These are phyloP conservation scores for Cercospora berteroae DNA, from an alignment of 2,329 filamentous ascomycete species.

Conservation along the genomic window DNA sequence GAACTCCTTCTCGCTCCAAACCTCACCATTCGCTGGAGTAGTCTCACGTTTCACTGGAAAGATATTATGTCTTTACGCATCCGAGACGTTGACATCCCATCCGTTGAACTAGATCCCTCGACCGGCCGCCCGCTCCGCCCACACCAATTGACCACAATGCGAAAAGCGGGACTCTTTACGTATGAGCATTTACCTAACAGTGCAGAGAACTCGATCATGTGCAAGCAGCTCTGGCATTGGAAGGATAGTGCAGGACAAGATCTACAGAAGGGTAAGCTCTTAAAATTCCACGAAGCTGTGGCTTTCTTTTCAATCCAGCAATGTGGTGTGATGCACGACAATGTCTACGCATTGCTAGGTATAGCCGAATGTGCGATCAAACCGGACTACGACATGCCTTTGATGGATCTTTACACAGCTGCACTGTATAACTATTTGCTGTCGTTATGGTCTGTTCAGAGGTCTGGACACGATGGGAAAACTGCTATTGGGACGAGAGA, in stretches of 20 bases:
- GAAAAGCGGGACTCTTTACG: slow-evolving; percentile 8
- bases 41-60: slow-evolving; percentile 1
- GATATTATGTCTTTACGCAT: background rate
- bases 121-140: slow-evolving; percentile 1
- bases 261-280: background rate
- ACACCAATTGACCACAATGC: background rate
- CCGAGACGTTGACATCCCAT: background rate
- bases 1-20: slow-evolving; percentile 8
- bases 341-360: slow-evolving; percentile 13
- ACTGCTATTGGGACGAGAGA: background rate
- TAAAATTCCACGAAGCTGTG: slow-evolving; percentile 10
- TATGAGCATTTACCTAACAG: slow-evolving; percentile 5
- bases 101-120: background rate
- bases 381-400: slow-evolving; percentile 14
- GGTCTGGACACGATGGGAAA: background rate
- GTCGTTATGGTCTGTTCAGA: background rate
- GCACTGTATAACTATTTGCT: slow-evolving; percentile 8
- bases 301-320: slow-evolving; percentile 6
- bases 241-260: slow-evolving; percentile 8
- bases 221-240: slow-evolving; percentile 15
- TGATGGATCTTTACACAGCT: slow-evolving; percentile 10
- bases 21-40: slow-evolving; percentile 6
- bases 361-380: slow-evolving; percentile 9
- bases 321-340: slow-evolving; percentile 10
- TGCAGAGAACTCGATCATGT: slow-evolving; percentile 8